A percentile compares a stretch with the other conserved stretches of the same genome.
phyloP scores from a whole-genome alignment of 176 grass and related monocot genomes.

The Musa schizocarpa region DNA sequence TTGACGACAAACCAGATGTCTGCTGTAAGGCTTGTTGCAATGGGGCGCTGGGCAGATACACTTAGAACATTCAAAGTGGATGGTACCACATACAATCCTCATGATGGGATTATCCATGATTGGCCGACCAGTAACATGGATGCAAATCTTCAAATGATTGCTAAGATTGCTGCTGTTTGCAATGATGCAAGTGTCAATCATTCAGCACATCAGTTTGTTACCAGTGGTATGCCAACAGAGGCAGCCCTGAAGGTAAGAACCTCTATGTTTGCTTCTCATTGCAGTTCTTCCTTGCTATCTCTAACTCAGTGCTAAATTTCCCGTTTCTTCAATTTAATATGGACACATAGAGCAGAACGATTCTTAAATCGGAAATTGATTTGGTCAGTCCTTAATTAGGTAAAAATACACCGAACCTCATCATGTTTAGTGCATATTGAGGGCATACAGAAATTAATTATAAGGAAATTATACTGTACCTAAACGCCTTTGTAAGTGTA shows the following conservation, averaged over 20 bases:
- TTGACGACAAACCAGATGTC: conserved; percentile 19
- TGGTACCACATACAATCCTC: conserved; percentile 15
- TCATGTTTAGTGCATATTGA: neutral
- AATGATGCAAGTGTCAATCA: conserved; percentile 19
- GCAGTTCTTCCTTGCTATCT: neutral
- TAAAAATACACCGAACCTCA: neutral
- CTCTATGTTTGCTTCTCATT: conserved; percentile 1
- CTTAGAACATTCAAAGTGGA: conserved; percentile 12
- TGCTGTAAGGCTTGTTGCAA: conserved; percentile 16
- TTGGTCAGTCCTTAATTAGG: neutral
- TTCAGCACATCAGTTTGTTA: conserved; percentile 12
- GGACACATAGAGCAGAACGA: neutral
- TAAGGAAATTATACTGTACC: neutral
- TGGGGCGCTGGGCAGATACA: conserved; percentile 10
- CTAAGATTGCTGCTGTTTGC: conserved; percentile 7
- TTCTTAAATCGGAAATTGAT: neutral
- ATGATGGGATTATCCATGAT: conserved; percentile 12
- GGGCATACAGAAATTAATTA: neutral
- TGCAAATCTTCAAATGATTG: conserved; percentile 19
- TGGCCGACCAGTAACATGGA: conserved; percentile 13
- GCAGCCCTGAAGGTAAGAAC: conserved; percentile 20
- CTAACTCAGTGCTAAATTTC: conserved; percentile 6
- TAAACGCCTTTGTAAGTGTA: neutral
- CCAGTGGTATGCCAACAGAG: conserved; percentile 22
- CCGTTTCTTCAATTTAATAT: neutral